Base-by-base conservation (phyloP, 2,329 filamentous ascomycete genomes). In the Ophiostoma australiae region DNA sequence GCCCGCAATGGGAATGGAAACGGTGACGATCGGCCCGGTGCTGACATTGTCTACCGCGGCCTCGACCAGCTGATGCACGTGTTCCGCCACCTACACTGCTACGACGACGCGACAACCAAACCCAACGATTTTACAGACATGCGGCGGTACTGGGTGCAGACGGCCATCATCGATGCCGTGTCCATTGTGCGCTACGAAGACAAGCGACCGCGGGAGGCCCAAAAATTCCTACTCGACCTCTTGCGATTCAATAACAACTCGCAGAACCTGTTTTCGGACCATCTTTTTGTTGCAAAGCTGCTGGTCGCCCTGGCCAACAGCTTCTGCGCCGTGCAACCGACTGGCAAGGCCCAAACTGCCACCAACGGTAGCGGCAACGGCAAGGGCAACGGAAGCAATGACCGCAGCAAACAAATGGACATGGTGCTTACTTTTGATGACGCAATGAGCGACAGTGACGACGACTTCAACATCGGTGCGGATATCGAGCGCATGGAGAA, bases 221-320 rank as follows among this genome's bases (percentile, higher is more conserved):
- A 94, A 71, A 86, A 87, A 55, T 97, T 97, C 78, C 87, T 99
- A 67, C 86, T 97, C 31, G 93, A 97, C 75, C 91, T 96, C 77
- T 83, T 99, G 44, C 90, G 91, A 68, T 94, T 93, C 81, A 99
- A 99, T 77, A 94, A 99, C 80, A 99, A 99, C 77, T 90, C 91
- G 2, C 90, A 91, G 72, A 99, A 99, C 76, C 81, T 90, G 68
- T 96, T 88, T 77, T 97, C 94, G 5, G 96, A 99, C 76, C 90
- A 94, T 73, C 89, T 92, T 76, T 99, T 97, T 77, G 88, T 99
- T 70, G 89, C 93, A 8, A 91, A 86, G 31, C 84, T 99, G 33
- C 91, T 99, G 10, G 82, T 84, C 61, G 84, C 85, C 0, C 79
- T 90, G 35, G 84, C 87, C 1, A 84, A 83, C 0, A 88, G 86